Base-by-base conservation (phyloP, 805 yeast species). In the Metschnikowia similis region DNA sequence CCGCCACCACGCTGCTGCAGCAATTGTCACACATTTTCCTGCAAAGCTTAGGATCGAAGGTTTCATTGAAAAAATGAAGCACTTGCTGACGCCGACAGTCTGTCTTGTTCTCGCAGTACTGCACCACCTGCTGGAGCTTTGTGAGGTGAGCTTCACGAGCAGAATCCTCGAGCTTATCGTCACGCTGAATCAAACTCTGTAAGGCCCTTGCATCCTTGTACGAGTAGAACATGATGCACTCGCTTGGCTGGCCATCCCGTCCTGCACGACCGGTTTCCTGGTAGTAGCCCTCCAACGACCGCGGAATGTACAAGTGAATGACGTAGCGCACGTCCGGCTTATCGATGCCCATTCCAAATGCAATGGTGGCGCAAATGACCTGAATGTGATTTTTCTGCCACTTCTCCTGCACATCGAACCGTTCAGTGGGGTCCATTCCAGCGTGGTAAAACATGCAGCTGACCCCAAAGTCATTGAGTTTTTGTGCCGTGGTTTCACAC, bases 241-340 rank as follows among this genome's bases (percentile, higher is more conserved):
- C 85, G 1, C 96, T 86, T 40, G 74, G 80, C 7, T 79, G 70
- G 0, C 99, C 98, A 70, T 94, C 99, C 70, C 99, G 81, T 5
- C 99, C 99, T 4, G 98, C 99, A 67, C 99, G 82, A 7, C 99
- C 99, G 1, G 98, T 91, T 65, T 94, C 99, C 67, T 94, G 99
- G 61, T 94, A 94, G 66, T 94, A 94, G 0, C 97, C 98, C 68
- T 94, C 99, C 55, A 94, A 72, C 47, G 89, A 88, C 59, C 97
- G 73, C 0, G 99, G 97, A 27, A 94, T 70, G 6, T 94, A 87
- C 55, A 85, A 76, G 69, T 94, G 99, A 38, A 89, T 82, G 3
- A 94, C 98, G 71, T 78, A 91, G 42, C 99, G 74, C 10, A 94
- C 99, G 67, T 94, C 96, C 0, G 97, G 87, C 65, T 94, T 94